Conservation (phyloP, 164 flowering plant genomes). For the Tetracentron sinense region DNA sequence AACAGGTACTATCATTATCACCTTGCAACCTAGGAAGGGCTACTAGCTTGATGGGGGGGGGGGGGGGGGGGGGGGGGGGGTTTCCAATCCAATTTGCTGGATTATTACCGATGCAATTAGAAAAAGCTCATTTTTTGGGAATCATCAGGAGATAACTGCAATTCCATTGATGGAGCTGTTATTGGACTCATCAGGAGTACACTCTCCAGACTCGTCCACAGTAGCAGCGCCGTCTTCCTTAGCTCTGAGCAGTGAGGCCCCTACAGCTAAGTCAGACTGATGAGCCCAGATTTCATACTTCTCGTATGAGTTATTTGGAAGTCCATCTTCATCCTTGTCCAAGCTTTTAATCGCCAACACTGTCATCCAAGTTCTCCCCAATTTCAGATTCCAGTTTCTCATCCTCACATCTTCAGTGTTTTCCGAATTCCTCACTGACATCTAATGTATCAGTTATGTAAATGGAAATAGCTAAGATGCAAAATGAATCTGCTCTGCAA, state of each 20-base stretch:
- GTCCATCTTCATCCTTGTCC: conserved; percentile 60
- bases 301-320: conserved; percentile 35
- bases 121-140: no score
- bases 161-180: no score
- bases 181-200: conserved; percentile 31
- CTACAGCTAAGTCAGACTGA: conserved; percentile 38
- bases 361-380: conserved; percentile 58
- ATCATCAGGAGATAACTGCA: no score
- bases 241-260: conserved; percentile 89
- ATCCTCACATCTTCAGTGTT: conserved; percentile 41
- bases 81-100: no score
- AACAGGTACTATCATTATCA: no score
- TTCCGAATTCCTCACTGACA: conserved; percentile 76
- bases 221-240: conserved; percentile 54
- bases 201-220: conserved; percentile 40
- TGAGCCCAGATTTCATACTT: conserved; percentile 70
- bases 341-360: conserved; percentile 66
- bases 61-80: no score
- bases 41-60: no score
- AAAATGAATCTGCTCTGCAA: not conserved
- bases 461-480: not conserved
- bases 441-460: conserved; percentile 36
- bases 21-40: no score
- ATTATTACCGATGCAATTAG: no score
- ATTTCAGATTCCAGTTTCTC: conserved; percentile 59